Evolutionary conservation across 352 stramenopile species (phyloP).

Genomic region (Globisporangium splendens): DNA sequence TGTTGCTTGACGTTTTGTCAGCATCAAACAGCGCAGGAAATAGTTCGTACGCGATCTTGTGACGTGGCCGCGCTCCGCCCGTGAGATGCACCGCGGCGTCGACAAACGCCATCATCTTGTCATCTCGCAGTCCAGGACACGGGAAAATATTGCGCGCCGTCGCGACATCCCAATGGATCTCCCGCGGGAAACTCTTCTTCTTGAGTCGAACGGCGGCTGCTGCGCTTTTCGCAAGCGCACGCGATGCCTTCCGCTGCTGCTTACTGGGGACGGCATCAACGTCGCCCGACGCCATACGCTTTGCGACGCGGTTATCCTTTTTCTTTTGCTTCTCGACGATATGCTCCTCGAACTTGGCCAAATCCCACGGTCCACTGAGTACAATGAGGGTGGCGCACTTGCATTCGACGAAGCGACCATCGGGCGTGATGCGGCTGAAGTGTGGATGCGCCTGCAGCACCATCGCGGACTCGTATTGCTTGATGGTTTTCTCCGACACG

Average conservation of each 20-base stretch:
- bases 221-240: background rate
- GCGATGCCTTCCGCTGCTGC: background rate
- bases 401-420: slow-evolving; percentile 67
- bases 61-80: slow-evolving; percentile 51
- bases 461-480: slow-evolving; percentile 30
- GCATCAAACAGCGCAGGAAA: slow-evolving; percentile 58
- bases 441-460: slow-evolving; percentile 35
- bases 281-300: background rate
- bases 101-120: slow-evolving; percentile 56
- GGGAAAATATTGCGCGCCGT: slow-evolving; percentile 35
- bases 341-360: slow-evolving; percentile 60
- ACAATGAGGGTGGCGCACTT: slow-evolving; percentile 61
- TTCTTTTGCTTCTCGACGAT: slow-evolving; percentile 46
- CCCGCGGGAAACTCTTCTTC: slow-evolving; percentile 48
- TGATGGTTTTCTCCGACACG: slow-evolving; percentile 8
- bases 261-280: background rate
- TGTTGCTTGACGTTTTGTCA: slow-evolving; percentile 2
- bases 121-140: slow-evolving; percentile 62
- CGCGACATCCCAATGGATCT: slow-evolving; percentile 57
- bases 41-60: slow-evolving; percentile 67
- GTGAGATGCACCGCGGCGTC: slow-evolving; percentile 52
- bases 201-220: slow-evolving; percentile 15
- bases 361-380: slow-evolving; percentile 43
- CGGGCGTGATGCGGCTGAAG: slow-evolving; percentile 58
- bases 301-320: background rate